These are phyloP conservation scores for Phialophora expanda DNA, from an alignment of 2,329 filamentous ascomycete genomes.

Conservation along the genomic window DNA sequence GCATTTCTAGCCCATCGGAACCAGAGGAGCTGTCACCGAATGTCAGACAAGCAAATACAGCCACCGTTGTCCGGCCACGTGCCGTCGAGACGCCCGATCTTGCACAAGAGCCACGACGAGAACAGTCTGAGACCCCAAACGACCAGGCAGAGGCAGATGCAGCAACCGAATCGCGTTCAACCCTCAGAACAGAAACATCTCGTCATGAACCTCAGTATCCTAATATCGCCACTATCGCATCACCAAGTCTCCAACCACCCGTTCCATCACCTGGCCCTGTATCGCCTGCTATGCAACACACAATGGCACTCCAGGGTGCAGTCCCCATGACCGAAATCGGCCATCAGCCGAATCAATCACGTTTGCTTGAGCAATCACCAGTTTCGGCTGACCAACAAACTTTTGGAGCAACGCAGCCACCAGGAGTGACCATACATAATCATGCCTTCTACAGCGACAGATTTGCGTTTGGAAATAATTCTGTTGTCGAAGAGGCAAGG, in stretches of 20 bases:
- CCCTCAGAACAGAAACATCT: neutral
- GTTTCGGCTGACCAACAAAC: constrained; percentile 30
- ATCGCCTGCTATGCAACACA: constrained; percentile 66
- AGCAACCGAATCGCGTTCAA: neutral
- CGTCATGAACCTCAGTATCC: constrained; percentile 14
- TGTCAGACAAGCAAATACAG: constrained; percentile 42
- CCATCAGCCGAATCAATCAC: constrained; percentile 45
- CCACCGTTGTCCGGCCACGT: constrained; percentile 40
- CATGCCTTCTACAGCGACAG: constrained; percentile 38
- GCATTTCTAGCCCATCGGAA: constrained; percentile 32
- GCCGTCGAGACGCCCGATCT: constrained; percentile 26
- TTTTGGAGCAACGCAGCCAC: constrained; percentile 45
- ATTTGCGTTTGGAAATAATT: neutral
- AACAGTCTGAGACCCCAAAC: neutral
- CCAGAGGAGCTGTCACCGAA: constrained; percentile 42
- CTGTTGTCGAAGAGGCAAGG: constrained; percentile 16
- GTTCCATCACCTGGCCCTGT: constrained; percentile 65
- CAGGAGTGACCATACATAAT: constrained; percentile 47
- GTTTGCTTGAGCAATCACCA: constrained; percentile 20
- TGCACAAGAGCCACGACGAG: neutral
- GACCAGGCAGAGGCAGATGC: neutral
- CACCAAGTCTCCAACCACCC: constrained; percentile 11
- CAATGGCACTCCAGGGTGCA: constrained; percentile 67
- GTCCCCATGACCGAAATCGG: constrained; percentile 67
- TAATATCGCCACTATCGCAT: constrained; percentile 28